Evolutionary conservation across 768 basidiomycete genomes (phyloP), one percentile per base, ranked within the genome.

Genomic region (Termitomyces titanicus): DNA sequence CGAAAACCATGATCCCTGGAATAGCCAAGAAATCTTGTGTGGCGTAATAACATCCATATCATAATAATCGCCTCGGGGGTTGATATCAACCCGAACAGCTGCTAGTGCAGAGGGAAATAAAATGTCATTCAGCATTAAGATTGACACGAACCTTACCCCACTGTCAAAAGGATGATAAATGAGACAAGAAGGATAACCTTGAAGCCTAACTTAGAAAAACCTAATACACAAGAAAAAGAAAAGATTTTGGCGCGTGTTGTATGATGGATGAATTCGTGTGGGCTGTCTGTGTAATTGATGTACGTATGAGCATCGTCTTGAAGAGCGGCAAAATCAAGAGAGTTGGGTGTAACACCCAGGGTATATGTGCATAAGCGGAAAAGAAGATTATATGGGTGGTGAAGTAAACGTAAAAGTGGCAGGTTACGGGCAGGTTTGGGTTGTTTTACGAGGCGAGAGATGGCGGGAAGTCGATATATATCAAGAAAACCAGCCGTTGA

Each of bases 301-400:
- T 43, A 44, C 37, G 54, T 55, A 50, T 33, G 34, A 49, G 47
- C 54, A 55, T 44, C 40, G 22, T 20, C 48, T 50, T 38, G 35
- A 33, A 13, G 17, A 29, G 31, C 46, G 24, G 53, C 22, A 37
- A 55, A 50, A 22, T n/a, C 42, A 50, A 55, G 40, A 20, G 27
- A 33, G 15, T 50, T n/a, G 42, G 43, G 37, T 40, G 20, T 29
- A 8, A 39, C 35, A 40, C 39, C 43, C 48, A 35, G 56, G 56
- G 56, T 57, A 57, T 57, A 57, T 48, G 29, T 44, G 50, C 34
- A 57, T 47, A 52, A 44, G 20, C 31, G 15, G 25, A 1, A 29
- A 46, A 40, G 47, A 57, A 53, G 34, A 57, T 57, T 57, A 57
- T 57, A 48, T 49, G 56, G 24, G 47, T 47, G 13, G 13, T 53